Conservation (phyloP, 1,139 yeast genomes). For the Geotrichum citri-aurantii region DNA sequence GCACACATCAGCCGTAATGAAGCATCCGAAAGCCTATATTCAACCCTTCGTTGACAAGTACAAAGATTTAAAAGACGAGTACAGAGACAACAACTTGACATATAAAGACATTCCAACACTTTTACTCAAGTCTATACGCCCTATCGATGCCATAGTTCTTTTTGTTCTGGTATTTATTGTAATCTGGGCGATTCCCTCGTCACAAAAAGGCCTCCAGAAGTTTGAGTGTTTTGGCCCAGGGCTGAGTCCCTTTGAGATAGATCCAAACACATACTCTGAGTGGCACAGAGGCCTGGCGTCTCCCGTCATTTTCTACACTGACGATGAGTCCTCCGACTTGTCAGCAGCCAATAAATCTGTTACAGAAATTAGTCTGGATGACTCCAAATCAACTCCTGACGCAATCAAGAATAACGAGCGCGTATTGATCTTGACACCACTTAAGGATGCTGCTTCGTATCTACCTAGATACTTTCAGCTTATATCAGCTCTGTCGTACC, state of each 20-base stretch:
- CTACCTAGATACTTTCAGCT: conserved; percentile 79
- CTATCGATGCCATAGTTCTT: conserved; percentile 15
- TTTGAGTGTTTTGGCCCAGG: conserved; percentile 31
- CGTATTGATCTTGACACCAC: conserved; percentile 66
- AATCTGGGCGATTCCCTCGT: conserved; percentile 19
- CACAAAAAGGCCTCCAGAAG: conserved; percentile 21
- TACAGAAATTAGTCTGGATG: conserved; percentile 44
- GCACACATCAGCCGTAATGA: neutral
- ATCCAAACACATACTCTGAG: conserved; percentile 26
- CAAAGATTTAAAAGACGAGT: neutral
- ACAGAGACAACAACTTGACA: neutral
- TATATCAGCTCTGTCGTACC: conserved; percentile 78
- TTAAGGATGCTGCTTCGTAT: conserved; percentile 76
- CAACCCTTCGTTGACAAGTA: conserved; percentile 1
- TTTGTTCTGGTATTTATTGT: conserved; percentile 19
- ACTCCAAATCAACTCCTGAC: conserved; percentile 40
- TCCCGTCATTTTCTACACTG: conserved; percentile 25
- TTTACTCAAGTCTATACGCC: neutral
- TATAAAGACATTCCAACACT: neutral
- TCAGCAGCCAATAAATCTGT: conserved; percentile 26
- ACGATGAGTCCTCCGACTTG: conserved; percentile 21
- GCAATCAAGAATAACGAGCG: conserved; percentile 59
- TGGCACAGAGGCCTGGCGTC: conserved; percentile 29
- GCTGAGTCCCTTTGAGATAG: conserved; percentile 28
- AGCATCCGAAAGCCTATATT: conserved; percentile 7